These are phyloP conservation scores for Panicum virgatum DNA, from an alignment of 202 grass and related monocot species.

Conservation along the genomic window DNA sequence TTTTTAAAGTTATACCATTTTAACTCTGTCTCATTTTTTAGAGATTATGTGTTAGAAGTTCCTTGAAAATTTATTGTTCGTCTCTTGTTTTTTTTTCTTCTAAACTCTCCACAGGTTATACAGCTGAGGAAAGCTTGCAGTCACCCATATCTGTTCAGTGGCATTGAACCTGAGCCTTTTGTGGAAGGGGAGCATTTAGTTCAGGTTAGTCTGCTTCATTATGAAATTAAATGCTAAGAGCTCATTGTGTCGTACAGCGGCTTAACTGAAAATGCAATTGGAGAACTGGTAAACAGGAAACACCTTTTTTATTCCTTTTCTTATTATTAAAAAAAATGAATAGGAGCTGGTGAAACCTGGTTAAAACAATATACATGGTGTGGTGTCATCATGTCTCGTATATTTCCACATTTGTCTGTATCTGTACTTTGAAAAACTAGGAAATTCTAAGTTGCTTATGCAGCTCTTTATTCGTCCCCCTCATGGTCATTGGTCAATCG, in stretches of 20 bases:
- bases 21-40: conserved; percentile 9
- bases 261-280: background rate
- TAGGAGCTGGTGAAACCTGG: background rate
- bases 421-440: background rate
- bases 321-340: background rate
- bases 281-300: background rate
- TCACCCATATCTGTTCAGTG: conserved; percentile 95
- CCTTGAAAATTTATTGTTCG: background rate
- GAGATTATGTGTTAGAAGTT: background rate
- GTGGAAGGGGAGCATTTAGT: conserved; percentile 95
- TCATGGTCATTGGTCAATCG: background rate
- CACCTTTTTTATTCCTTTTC: background rate
- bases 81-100: conserved; percentile 26
- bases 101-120: conserved; percentile 71
- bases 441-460: background rate
- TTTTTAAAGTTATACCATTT: conserved; percentile 9
- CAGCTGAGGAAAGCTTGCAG: conserved; percentile 93
- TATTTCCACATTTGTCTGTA: background rate
- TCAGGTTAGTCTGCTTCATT: conserved; percentile 53
- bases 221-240: conserved; percentile 18
- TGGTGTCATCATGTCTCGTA: background rate
- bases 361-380: background rate
- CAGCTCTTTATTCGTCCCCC: background rate
- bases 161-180: conserved; percentile 94
- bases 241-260: background rate